Evolutionary conservation across 192 early-diverging fungal species (phyloP), one percentile per base, ranked within the genome.

Genomic region (Radiomyces spectabilis): DNA sequence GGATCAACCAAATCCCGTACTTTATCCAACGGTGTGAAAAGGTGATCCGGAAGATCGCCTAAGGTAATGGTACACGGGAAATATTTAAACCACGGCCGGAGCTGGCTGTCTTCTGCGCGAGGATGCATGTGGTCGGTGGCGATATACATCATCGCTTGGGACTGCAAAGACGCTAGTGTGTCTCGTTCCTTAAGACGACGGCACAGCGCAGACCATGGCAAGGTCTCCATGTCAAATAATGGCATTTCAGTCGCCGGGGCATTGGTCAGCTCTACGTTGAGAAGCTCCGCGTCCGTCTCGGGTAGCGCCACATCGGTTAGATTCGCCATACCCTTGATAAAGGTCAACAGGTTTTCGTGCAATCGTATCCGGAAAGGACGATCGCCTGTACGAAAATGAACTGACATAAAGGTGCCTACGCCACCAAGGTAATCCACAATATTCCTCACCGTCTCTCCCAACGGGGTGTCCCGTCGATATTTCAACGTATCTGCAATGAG

Each of bases 71-170:
- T 66, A 29, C 74, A 73, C 0, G 72, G 69, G 43, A 72, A 76
- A 4, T 62, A 46, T 1, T 59, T 31, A 45, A 76, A 77, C 16
- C 78, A 60, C 7, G 47, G 51, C 4, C 41, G 16, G 0, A 69
- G 32, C 1, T 38, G 9, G n/a, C 42, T 59, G 37, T 70, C 55
- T 31, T 66, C 57, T 0, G 38, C 53, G 1, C 79, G 66, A 8
- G 76, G 74, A 2, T 61, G 47, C 27, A 59, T 51, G 5, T 68
- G 54, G 24, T 80, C 78, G 7, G 78, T 80, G 1, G 78, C 78
- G 16, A 80, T 66, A 38, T 76, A 80, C n/a, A n/a, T n/a, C n/a
- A n/a, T n/a, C n/a, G n/a, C n/a, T n/a, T n/a, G n/a, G n/a, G n/a
- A n/a, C n/a, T n/a, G 41, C 41, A 5, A 5, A 16, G 41, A 21